phyloP scores from a whole-genome alignment of 1,139 yeast species.

The Candida sojae region DNA sequence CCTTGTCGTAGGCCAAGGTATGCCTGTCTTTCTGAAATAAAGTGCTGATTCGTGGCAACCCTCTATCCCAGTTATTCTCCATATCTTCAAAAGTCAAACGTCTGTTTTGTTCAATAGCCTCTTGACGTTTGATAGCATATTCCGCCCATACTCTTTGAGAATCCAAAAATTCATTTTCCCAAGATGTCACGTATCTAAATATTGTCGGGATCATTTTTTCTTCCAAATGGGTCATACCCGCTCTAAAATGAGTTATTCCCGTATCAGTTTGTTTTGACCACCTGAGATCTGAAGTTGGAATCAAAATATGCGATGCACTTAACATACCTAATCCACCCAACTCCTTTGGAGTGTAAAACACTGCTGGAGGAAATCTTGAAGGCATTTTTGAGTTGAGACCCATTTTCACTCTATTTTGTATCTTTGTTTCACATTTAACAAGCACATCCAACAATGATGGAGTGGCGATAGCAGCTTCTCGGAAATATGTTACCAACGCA shows the following conservation, averaged over 20 bases:
- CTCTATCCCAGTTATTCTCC: constrained; percentile 95
- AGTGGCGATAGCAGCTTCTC: constrained; percentile 92
- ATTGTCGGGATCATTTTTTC: constrained; percentile 88
- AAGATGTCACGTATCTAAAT: constrained; percentile 86
- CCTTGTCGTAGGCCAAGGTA: constrained; percentile 92
- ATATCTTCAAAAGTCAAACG: constrained; percentile 89
- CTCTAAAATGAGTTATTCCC: constrained; percentile 91
- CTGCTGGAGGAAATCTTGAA: constrained; percentile 97
- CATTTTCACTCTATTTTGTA: constrained; percentile 91
- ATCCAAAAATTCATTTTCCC: constrained; percentile 96
- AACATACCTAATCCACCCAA: constrained; percentile 97
- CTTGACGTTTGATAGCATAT: constrained; percentile 85
- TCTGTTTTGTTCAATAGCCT: constrained; percentile 83
- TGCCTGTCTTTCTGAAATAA: constrained; percentile 94
- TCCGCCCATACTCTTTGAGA: constrained; percentile 99
- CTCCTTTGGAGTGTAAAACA: constrained; percentile 95
- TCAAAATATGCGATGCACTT: constrained; percentile 92
- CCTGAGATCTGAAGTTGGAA: constrained; percentile 87
- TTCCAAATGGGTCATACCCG: constrained; percentile 87
- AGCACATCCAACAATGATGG: constrained; percentile 74
- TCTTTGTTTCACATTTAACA: constrained; percentile 90
- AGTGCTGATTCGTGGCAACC: constrained; percentile 94
- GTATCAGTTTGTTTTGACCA: constrained; percentile 96
- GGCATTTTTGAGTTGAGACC: constrained; percentile 99
- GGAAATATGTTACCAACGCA: constrained; percentile 81